Evolutionary conservation across 352 stramenopile genomes (phyloP).

Genomic region (Phytopythium cucurbitacearum): DNA sequence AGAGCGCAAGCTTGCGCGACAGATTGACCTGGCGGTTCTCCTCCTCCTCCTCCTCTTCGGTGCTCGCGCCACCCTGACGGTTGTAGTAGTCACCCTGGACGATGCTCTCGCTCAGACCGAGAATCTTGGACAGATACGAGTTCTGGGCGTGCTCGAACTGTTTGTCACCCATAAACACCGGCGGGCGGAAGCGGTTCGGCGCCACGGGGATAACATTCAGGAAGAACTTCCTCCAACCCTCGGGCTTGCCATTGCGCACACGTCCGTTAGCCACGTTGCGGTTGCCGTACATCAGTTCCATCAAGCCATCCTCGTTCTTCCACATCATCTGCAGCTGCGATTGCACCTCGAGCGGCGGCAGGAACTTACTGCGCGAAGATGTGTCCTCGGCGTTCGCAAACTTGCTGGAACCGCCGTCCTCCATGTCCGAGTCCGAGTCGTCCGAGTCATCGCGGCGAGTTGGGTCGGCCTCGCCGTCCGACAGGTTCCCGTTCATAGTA

Average conservation of each 20-base stretch:
- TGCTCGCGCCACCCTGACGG: slow-evolving; percentile 37
- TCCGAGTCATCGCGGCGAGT: slow-evolving; percentile 47
- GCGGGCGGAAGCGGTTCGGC: slow-evolving; percentile 97
- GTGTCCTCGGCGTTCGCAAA: slow-evolving; percentile 59
- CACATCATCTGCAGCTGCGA: slow-evolving; percentile 95
- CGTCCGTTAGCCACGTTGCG: slow-evolving; percentile 65
- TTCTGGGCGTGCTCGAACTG: slow-evolving; percentile 98
- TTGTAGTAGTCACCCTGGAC: slow-evolving; percentile 72
- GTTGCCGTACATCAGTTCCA: slow-evolving; percentile 92
- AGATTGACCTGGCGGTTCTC: slow-evolving; percentile 73
- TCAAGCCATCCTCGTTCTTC: slow-evolving; percentile 90
- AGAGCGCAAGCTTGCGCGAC: slow-evolving; percentile 90
- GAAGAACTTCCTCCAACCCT: slow-evolving; percentile 95
- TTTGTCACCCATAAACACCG: slow-evolving; percentile 94
- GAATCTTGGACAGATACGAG: slow-evolving; percentile 92
- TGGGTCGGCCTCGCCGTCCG: slow-evolving; percentile 35
- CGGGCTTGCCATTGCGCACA: slow-evolving; percentile 32
- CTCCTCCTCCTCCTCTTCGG: slow-evolving; percentile 40
- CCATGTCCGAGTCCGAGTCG: slow-evolving; percentile 78
- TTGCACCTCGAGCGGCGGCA: slow-evolving; percentile 94
- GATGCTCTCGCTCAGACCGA: slow-evolving; percentile 90
- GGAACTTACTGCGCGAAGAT: slow-evolving; percentile 87
- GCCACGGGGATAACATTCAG: slow-evolving; percentile 95
- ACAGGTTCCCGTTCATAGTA: slow-evolving; percentile 72
- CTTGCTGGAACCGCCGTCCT: slow-evolving; percentile 40